Percentiles rank a stretch among this genome's conserved stretches.
Conservation (phyloP, 2,329 filamentous ascomycete species). For the Chaetomiaceae sp. region DNA sequence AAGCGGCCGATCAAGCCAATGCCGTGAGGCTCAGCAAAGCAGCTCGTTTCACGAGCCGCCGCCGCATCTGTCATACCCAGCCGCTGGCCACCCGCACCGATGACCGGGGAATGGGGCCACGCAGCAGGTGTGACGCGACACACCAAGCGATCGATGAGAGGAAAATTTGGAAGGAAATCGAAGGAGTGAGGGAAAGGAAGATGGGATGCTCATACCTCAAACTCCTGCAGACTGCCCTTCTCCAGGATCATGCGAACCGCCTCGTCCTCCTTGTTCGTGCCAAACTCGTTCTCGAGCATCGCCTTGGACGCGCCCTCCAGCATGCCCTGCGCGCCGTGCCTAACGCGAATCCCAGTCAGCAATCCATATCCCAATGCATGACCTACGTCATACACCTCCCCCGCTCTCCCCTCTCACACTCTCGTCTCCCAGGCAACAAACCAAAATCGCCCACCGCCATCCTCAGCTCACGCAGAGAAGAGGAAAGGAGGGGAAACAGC, state of each 20-base stretch:
- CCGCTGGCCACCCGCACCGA: background rate
- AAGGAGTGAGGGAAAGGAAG: background rate
- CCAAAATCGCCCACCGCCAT: too few species aligned
- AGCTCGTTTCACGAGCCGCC: constrained; percentile 17
- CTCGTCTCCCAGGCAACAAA: too few species aligned
- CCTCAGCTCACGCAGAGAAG: background rate
- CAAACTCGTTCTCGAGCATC: constrained; percentile 80
- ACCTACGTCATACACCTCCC: constrained; percentile 1
- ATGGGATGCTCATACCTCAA: constrained; percentile 40
- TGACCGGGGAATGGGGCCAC: background rate
- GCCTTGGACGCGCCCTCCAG: constrained; percentile 71
- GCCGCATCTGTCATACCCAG: background rate
- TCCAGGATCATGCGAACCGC: constrained; percentile 77
- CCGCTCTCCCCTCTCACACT: background rate
- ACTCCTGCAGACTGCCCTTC: constrained; percentile 64
- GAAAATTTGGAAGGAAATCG: background rate
- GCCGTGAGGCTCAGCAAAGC: constrained; percentile 3
- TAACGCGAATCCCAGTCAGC: constrained; percentile 34
- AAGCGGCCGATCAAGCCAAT: constrained; percentile 6
- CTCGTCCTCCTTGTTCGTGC: constrained; percentile 72
- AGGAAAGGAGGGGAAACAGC: background rate
- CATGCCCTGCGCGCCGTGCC: constrained; percentile 80
- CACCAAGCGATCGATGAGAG: background rate
- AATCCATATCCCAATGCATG: background rate
- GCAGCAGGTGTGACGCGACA: background rate